Base-by-base conservation (phyloP, 805 yeast genomes). In the Brettanomyces bruxellensis region DNA sequence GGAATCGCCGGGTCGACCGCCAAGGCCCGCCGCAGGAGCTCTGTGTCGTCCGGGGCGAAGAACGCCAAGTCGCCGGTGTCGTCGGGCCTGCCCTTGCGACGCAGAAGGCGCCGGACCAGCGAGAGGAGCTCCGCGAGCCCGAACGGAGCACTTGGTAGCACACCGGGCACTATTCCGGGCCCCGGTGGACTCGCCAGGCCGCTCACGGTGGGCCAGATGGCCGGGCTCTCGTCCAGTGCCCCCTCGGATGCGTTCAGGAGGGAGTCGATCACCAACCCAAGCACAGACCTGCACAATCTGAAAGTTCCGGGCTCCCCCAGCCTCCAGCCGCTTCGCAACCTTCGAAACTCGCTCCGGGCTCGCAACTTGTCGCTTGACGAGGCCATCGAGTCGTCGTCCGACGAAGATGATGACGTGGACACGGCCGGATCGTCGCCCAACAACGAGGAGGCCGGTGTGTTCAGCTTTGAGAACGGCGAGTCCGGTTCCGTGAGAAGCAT, bases 211-310 rank as follows among this genome's bases (percentile, higher is more conserved):
- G 34, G 22, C 59, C 60, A 5, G 52, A 48, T 25, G 37, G 40
- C 13, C 36, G 48, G 3, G 47, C 45, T 4, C 46, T 43, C n/a
- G 46, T 30, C 30, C 54, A 49, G 30, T 23, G 41, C 41, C 6
- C 14, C 41, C 5, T 28, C 32, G 7, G 32, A 6, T 28, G 32
- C 32, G 2, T 41, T 34, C 14, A 61, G 81, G 53, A 64, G 83
- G 49, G 79, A 75, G 55, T 73, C 79, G 12, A 78, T 78, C 35
- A 72, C 80, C 22, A 71, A 68, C 54, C 60, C 69, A 28, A 60
- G 61, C 37, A 59, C 67, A 14, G 77, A 72, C 52, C 58, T 68
- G 45, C 81, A 76, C 59, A 67, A 66, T 51, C 54, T 72, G 24
- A 71, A 66, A 48, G 57, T 76, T 12, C 83, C 83, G 13, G 41